Percentiles rank a stretch among this genome's conserved stretches.
These are phyloP conservation scores for Tagetes erecta DNA, from an alignment of 129 eudicot species.

Conservation along the genomic window DNA sequence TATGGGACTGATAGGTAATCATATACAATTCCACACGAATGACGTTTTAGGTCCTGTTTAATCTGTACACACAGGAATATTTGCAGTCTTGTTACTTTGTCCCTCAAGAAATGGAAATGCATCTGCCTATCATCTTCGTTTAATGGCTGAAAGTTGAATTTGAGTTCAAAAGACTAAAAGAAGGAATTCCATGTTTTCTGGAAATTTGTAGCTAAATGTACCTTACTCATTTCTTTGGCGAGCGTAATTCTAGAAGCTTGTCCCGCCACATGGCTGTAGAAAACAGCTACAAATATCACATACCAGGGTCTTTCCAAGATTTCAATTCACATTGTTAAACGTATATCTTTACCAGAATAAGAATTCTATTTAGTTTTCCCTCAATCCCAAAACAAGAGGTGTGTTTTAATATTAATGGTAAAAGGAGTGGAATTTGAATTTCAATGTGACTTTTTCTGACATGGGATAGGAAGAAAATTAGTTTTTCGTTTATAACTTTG, in stretches of 20 bases:
- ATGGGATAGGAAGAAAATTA: no score
- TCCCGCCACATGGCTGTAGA: conserved; percentile 69
- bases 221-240: conserved; percentile 30
- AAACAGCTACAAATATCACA: conserved; percentile 11
- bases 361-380: background rate
- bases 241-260: conserved; percentile 50
- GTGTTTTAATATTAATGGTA: background rate
- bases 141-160: conserved; percentile 7
- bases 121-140: background rate
- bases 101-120: conserved; percentile 13
- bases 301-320: background rate
- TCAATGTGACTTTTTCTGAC: no score
- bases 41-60: conserved; percentile 14
- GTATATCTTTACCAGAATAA: background rate
- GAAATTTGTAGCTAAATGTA: conserved; percentile 16
- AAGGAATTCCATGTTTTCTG: conserved; percentile 8
- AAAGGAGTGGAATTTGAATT: background rate
- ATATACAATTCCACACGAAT: conserved; percentile 26
- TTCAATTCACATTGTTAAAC: background rate
- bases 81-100: conserved; percentile 21
- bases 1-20: background rate
- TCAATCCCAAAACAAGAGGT: conserved; percentile 4
- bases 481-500: no score
- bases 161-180: background rate
- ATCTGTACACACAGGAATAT: conserved; percentile 30